Conservation (phyloP, 352 stramenopile species). For the Phytophthora crassamura region DNA sequence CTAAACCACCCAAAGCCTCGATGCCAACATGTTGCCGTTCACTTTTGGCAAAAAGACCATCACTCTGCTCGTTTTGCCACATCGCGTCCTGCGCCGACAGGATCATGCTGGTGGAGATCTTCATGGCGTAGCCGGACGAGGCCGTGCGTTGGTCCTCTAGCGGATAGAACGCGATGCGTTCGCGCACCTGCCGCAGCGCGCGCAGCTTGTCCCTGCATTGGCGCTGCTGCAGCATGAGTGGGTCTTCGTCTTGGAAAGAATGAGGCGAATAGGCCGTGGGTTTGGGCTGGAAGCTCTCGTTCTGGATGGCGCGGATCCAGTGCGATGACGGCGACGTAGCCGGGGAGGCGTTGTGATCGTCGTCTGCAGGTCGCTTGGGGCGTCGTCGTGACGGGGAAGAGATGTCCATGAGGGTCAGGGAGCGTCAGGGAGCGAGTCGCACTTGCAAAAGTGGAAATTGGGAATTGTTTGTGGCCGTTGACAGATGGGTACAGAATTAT, state of each 20-base stretch:
- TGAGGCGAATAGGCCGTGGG: conserved; percentile 76
- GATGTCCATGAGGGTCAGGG: background rate
- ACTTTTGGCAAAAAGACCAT: conserved; percentile 8
- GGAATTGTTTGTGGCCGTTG: background rate
- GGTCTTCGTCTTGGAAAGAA: conserved; percentile 56
- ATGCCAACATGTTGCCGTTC: conserved; percentile 42
- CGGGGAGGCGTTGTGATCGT: background rate
- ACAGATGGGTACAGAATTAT: background rate
- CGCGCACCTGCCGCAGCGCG: conserved; percentile 56
- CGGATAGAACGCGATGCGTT: conserved; percentile 52
- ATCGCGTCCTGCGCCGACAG: conserved; percentile 47
- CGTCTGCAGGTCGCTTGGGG: conserved; percentile 21
- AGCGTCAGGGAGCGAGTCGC: background rate
- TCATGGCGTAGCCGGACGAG: conserved; percentile 38
- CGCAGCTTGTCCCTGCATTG: conserved; percentile 70
- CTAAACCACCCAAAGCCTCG: conserved; percentile 56
- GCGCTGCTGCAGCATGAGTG: conserved; percentile 58
- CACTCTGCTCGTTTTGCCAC: conserved; percentile 17
- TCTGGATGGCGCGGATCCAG: conserved; percentile 60
- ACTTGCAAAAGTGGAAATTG: too few relatives aligned
- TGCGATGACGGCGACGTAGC: conserved; percentile 30
- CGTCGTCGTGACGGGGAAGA: conserved; percentile 9
- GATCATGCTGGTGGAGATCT: conserved; percentile 66
- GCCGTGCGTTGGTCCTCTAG: conserved; percentile 12
- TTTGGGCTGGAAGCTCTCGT: conserved; percentile 65